Base-by-base conservation (phyloP, 345 rosid genomes). In the Eucalyptus urophylla region DNA sequence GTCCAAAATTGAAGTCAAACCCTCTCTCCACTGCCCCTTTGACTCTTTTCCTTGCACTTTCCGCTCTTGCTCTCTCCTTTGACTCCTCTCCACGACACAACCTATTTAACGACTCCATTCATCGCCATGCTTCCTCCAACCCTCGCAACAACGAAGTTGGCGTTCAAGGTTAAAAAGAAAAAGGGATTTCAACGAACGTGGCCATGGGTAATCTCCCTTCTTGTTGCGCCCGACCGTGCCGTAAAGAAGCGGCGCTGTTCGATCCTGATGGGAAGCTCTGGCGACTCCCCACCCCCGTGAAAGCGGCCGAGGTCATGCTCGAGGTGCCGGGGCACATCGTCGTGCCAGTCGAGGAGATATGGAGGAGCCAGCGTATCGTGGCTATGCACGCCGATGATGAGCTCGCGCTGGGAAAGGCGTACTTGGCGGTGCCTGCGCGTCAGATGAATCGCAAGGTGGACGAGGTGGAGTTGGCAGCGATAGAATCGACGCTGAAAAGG, bases 311-410 rank as follows among this genome's bases (percentile, higher is more conserved):
- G 83, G 85, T 76, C 85, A 76, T 76, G 85, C 47, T 76, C 0
- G 85, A 76, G 47, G 47, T 13, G 85, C 47, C 85, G 14, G 85
- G 85, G 47, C 47, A 43, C 8, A 87, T 89, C 47, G 62, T 94
- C 47, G 89, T 89, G 81, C 49, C 86, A 6, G 88, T 81, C n/a
- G 90, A 90, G 53, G 90, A 90, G 33, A 90, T 93, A 33, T 86
- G 62, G 33, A 88, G 88, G 86, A 91, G 72, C 40, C 88, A 91
- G 16, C 92, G 91, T 43, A 50, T 89, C 45, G 76, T 87, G 10
- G 92, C 94, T 86, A 31, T 92, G 91, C 88, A 89, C 80, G 95
- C 95, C 16, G 94, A 93, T 53, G 94, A 93, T 27, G 94, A 93
- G n/a, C 90, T 94, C 24, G 8, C 88, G 80, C 89, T 89, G 11